Evolutionary conservation across 2,329 filamentous ascomycete genomes (phyloP), one percentile per base, ranked within the genome.

Genomic region (Trichoderma aggressivum): DNA sequence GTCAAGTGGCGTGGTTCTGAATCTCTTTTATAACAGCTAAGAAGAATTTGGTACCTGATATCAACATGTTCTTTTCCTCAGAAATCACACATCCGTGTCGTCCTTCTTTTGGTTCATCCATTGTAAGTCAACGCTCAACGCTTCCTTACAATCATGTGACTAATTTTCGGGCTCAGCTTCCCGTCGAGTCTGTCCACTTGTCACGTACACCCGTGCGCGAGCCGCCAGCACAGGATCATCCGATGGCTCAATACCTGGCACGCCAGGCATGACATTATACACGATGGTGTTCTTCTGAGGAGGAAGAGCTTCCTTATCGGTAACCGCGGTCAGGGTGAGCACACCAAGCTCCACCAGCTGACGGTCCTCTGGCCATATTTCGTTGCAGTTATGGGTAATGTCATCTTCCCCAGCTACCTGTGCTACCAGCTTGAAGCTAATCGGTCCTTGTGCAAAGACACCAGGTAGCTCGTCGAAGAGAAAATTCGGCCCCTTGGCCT

Each of bases 361-460:
- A 6, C 68, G 59, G 26, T 70, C 59, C 7, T 70, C 68, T 3
- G 68, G 68, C 68, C 68, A 70, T 8, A 63, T 64, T 24, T 70
- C 56, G 4, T 36, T 64, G 32, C 68, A 58, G 10, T 70, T 34
- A 47, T 58, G 26, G 11, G 47, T 70, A 47, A 58, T 16, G 24
- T 70, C 68, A 16, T 11, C 32, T 24, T 70, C 68, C n/a, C 32
- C 59, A 5, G 68, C 68, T 8, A 70, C 53, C 34, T 70, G 68
- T 2, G 36, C 68, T 5, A 70, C 59, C n/a, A 70, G 36, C 43
- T 70, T 70, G 47, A 70, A 70, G n/a, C 12, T 26, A 26, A 70
- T 70, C 5, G 68, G 68, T 1, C 60, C 68, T 10, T 64, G 24
- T 2, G 59, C 47, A 32, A 70, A 58, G 6, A 64, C 11, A 1